A percentile compares a stretch with the other conserved stretches of the same genome.
Evolutionary conservation across 78 protist species (phyloP).

Genomic region (Chrysochromulina tobinii): DNA sequence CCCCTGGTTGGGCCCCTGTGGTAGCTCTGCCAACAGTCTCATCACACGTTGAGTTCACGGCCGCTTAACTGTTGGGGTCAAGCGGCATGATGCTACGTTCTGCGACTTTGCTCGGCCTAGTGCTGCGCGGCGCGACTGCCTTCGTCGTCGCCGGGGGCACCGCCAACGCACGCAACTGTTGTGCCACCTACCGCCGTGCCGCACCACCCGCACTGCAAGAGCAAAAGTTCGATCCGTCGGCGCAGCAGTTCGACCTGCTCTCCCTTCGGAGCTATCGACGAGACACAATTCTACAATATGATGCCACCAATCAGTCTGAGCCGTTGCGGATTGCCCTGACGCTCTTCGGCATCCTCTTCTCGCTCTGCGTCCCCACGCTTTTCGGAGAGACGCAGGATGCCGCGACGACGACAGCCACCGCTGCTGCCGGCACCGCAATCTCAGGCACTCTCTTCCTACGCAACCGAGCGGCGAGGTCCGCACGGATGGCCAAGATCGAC

Average conservation of each 20-base stretch:
- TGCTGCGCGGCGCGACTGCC: too few species aligned
- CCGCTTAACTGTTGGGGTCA: too few species aligned
- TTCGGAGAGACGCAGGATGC: neutral
- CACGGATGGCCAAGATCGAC: neutral
- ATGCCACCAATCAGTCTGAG: neutral
- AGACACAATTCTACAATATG: neutral
- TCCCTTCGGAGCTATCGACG: neutral
- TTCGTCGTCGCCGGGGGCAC: too few species aligned
- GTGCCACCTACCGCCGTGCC: too few species aligned
- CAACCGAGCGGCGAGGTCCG: neutral
- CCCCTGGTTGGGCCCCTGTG: too few species aligned
- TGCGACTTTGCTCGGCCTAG: too few species aligned
- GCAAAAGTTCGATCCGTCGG: neutral
- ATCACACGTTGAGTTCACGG: too few species aligned
- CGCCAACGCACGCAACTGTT: too few species aligned
- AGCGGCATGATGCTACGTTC: too few species aligned
- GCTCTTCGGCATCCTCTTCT: neutral
- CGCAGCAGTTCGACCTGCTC: neutral
- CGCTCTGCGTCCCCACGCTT: neutral
- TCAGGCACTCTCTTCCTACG: neutral
- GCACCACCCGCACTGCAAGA: neutral
- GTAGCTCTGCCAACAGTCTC: too few species aligned
- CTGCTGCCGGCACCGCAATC: neutral
- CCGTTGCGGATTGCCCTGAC: slow-evolving; percentile 10
- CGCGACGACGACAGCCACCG: neutral